These are phyloP conservation scores for Cicer bijugum DNA, from an alignment of 306 rosid species.

Conservation along the genomic window DNA sequence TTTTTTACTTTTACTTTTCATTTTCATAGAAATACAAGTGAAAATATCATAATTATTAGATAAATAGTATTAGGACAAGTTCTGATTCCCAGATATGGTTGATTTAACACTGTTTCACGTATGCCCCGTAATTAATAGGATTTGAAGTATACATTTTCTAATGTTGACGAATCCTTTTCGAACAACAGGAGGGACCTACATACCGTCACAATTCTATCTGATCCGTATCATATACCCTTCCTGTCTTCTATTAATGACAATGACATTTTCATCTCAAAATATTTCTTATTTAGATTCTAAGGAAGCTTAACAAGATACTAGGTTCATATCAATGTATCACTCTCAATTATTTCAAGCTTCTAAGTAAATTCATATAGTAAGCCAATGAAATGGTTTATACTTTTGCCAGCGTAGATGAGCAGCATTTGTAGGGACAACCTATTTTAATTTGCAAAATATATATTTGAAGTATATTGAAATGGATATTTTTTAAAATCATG, in stretches of 20 bases:
- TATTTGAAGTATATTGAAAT: background rate
- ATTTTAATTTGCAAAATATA: background rate
- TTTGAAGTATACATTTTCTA: slow-evolving; percentile 31
- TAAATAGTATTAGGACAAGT: background rate
- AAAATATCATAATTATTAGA: background rate
- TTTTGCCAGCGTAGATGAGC: slow-evolving; percentile 3
- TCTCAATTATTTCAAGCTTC: slow-evolving; percentile 39
- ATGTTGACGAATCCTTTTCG: slow-evolving; percentile 38
- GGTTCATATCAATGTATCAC: slow-evolving; percentile 15
- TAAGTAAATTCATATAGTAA: background rate
- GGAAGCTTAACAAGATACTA: slow-evolving; percentile 44
- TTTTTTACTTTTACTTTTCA: no score
- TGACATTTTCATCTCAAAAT: slow-evolving; percentile 44
- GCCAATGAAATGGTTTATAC: background rate
- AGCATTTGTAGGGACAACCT: slow-evolving; percentile 1
- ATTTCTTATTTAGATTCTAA: slow-evolving; percentile 37
- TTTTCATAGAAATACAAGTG: no score
- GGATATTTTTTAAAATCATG: slow-evolving; percentile 8
- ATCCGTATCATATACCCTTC: slow-evolving; percentile 12
- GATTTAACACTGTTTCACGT: background rate
- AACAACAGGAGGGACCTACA: background rate
- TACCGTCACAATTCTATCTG: slow-evolving; percentile 17
- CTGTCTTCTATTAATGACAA: slow-evolving; percentile 36
- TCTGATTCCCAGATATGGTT: background rate
- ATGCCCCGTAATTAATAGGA: slow-evolving; percentile 11